Base-by-base conservation (phyloP, 1,139 yeast species). In the Yamadazyma aaseri region DNA sequence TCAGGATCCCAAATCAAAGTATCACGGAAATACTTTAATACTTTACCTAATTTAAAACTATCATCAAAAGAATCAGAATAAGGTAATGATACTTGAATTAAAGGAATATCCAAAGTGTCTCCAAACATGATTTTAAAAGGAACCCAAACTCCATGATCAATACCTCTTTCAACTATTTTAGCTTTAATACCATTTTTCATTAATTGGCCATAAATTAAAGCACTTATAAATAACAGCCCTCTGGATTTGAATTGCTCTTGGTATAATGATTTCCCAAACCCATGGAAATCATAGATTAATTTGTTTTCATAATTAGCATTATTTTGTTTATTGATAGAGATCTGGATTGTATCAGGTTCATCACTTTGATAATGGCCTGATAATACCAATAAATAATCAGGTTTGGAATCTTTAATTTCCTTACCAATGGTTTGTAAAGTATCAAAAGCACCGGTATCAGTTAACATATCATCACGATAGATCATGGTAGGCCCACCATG, bases 131-230 rank as follows among this genome's bases (percentile, higher is more conserved):
- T 83, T 49, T 81, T 79, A 38, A 81, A 69, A 0, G 94, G 90
- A 2, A 81, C 87, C 89, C 92, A 85, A 3, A 72, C 82, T 1
- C 95, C 95, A 56, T 85, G 95, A 52, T 85, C 95, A 14, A 85
- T 55, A 4, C 94, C 94, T 36, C 94, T 63, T 13, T 59, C 53
- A 13, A 68, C 60, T 13, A 76, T 44, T 20, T 59, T 57, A 1
- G 79, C 59, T 2, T 61, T 47, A 31, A 83, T 63, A 0, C 81
- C 82, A 9, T 55, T 45, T 3, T 51, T 43, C 11, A 48, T 45
- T 24, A 85, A 58, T 8, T 68, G 56, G 1, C 59, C 48, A 24
- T 65, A 63, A 13, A 84, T 58, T 36, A 65, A 60, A 13, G 62
- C 42, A 0, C 84, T 76, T 6, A 82, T 41, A 6, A 49, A 46